Percentiles rank a stretch among this genome's conserved stretches.
Conservation (phyloP, 805 yeast species). For the Sporopachydermia lactativora region DNA sequence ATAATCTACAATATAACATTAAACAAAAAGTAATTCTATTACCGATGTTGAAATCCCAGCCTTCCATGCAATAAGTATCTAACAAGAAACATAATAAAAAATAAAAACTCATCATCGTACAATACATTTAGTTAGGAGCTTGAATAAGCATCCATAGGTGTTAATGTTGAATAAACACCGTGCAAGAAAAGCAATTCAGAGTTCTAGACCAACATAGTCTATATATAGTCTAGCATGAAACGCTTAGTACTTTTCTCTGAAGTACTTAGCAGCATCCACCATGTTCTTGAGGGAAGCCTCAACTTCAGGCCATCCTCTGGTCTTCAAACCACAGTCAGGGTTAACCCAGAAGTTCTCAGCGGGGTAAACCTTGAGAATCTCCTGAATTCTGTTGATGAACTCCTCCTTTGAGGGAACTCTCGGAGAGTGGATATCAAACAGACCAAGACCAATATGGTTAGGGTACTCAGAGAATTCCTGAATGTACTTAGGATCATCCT, state of each 20-base stretch:
- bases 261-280: slow-evolving; percentile 98
- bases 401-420: slow-evolving; percentile 98
- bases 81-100: neutral
- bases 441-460: slow-evolving; percentile 98
- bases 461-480: slow-evolving; percentile 97
- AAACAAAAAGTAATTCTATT: neutral
- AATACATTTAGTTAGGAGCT: neutral
- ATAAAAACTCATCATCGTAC: neutral
- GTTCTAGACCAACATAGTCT: neutral
- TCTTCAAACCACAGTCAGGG: slow-evolving; percentile 99
- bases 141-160: no score
- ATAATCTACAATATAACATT: no score
- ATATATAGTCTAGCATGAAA: neutral
- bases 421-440: slow-evolving; percentile 99
- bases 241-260: slow-evolving; percentile 45
- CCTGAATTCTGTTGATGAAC: slow-evolving; percentile 84
- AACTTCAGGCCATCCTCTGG: slow-evolving; percentile 99
- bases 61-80: neutral
- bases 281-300: slow-evolving; percentile 90
- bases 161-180: slow-evolving; percentile 1
- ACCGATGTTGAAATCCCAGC: slow-evolving; percentile 1
- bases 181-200: neutral
- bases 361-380: slow-evolving; percentile 93
- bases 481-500: slow-evolving; percentile 97
- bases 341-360: slow-evolving; percentile 98